Base-by-base conservation (phyloP, 441 rosid species). In the Lagerstroemia fauriei region DNA sequence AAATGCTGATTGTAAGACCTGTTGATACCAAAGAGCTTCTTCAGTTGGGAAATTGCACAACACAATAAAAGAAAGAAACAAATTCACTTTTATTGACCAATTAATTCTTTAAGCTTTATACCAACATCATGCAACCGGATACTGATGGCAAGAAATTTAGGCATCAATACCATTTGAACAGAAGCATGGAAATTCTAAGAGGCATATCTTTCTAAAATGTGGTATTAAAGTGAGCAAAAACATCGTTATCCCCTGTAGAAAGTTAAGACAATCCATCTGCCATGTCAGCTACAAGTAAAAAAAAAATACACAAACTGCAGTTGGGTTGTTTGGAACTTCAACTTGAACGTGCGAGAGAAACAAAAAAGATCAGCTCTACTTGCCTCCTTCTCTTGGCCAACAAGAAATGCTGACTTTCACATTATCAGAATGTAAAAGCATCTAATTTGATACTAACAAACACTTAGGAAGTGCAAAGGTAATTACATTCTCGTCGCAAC, bases 1-100 rank as follows among this genome's bases (percentile, higher is more conserved):
- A 85, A 96, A 96, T 31, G 99, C 98, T 4, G 99, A 95, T 83
- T 95, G 82, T 86, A 96, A 87, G 69, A 95, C 90, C 99, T 96
- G 88, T 84, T 86, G 29, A 9, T 68, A 59, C 10, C 7, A 5
- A 31, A 56, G 11, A 1, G 34, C n/a, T 48, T 29, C 61, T 73
- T 46, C 13, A 31, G 44, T 78, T 65, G 10, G 50, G 31, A 12
- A 48, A 65, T 44, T 46, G 24, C 59, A 53, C 20, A 53, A 20
- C 59, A 16, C 18, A 48, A 10, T 14, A 6, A 53, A 6, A 53
- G 20, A 53, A 16, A 53, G 18, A 20, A 18, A 53, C 24, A 70
- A 48, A 48, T 38, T 69, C 12, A 29, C 51, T 44, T 41, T 44
- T n/a, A n/a, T 7, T 8, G 27, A 29, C 57, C 68, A 56, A 53